phyloP scores from a whole-genome alignment of 1,139 yeast genomes.

The Yamadazyma atlantica region DNA sequence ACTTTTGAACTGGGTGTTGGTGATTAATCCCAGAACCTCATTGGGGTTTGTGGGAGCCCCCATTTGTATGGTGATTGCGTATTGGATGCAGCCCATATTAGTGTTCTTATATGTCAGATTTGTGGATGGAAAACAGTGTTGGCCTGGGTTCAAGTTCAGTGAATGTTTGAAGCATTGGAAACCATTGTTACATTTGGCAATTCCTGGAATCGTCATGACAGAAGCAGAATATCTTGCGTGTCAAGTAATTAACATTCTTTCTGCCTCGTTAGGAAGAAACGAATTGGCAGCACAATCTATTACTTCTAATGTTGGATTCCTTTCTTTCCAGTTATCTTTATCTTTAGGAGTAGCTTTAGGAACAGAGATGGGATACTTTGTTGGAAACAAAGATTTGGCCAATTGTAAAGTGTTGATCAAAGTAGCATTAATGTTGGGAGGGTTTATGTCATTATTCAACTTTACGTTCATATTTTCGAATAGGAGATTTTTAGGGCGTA shows the following conservation, averaged over 20 bases:
- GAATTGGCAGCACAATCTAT: constrained; percentile 43
- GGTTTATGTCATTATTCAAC: constrained; percentile 26
- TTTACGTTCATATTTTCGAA: constrained; percentile 43
- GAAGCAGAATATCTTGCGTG: constrained; percentile 83
- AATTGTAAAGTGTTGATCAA: constrained; percentile 42
- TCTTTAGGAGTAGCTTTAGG: constrained; percentile 40
- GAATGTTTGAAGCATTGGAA: constrained; percentile 52
- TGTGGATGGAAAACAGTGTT: constrained; percentile 62
- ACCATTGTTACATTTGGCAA: constrained; percentile 60
- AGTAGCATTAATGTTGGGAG: constrained; percentile 22
- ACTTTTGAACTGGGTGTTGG: constrained; percentile 44
- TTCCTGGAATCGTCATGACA: constrained; percentile 80
- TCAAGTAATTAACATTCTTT: constrained; percentile 64
- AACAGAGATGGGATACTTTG: constrained; percentile 38
- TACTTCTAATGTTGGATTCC: constrained; percentile 35
- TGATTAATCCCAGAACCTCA: constrained; percentile 32
- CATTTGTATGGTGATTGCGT: constrained; percentile 55
- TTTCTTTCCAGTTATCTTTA: constrained; percentile 37
- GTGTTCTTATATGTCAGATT: constrained; percentile 50
- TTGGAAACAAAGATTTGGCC: constrained; percentile 30
- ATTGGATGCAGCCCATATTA: constrained; percentile 59
- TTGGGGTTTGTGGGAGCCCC: constrained; percentile 68
- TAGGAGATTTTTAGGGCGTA: constrained; percentile 19
- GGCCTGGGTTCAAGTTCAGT: constrained; percentile 54
- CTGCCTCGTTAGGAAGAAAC: constrained; percentile 48